These are phyloP conservation scores for Cercospora citrullina DNA, from an alignment of 2,329 filamentous ascomycete species.

Conservation along the genomic window DNA sequence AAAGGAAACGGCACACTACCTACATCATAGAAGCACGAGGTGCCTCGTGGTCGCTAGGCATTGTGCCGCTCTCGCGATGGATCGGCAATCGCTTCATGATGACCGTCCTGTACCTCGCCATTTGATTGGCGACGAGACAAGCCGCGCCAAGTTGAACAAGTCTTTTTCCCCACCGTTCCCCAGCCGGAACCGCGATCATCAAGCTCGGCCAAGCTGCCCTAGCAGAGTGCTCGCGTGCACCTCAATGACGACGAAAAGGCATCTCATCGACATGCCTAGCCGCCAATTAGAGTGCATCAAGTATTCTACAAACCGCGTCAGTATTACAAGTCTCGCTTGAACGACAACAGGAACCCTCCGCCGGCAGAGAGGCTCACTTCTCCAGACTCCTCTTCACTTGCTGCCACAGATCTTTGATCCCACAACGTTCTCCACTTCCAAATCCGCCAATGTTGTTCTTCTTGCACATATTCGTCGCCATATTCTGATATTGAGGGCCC, in stretches of 20 bases:
- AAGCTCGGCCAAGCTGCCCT: conserved; percentile 11
- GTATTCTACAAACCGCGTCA: background rate
- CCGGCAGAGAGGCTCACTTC: background rate
- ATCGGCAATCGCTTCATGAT: conserved; percentile 1
- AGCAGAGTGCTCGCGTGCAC: background rate
- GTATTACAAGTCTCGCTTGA: background rate
- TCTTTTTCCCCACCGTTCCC: background rate
- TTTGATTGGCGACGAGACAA: conserved; percentile 3
- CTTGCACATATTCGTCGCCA: conserved; percentile 32
- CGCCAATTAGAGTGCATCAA: background rate
- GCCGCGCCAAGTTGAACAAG: background rate
- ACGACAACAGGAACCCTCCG: background rate
- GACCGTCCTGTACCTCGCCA: background rate
- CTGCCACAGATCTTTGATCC: conserved; percentile 32
- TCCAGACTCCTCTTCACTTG: conserved; percentile 31
- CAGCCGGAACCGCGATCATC: background rate
- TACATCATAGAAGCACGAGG: conserved; percentile 4
- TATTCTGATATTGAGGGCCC: conserved; percentile 27
- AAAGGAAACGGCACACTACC: background rate
- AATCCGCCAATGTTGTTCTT: conserved; percentile 38
- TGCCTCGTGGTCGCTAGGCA: conserved; percentile 5
- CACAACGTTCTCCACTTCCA: conserved; percentile 34
- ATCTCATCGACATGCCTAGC: background rate
- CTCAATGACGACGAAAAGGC: background rate
- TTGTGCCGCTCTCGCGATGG: background rate